These are phyloP conservation scores for Musa balbisiana DNA, from an alignment of 202 grass and related monocot species.

Conservation along the genomic window DNA sequence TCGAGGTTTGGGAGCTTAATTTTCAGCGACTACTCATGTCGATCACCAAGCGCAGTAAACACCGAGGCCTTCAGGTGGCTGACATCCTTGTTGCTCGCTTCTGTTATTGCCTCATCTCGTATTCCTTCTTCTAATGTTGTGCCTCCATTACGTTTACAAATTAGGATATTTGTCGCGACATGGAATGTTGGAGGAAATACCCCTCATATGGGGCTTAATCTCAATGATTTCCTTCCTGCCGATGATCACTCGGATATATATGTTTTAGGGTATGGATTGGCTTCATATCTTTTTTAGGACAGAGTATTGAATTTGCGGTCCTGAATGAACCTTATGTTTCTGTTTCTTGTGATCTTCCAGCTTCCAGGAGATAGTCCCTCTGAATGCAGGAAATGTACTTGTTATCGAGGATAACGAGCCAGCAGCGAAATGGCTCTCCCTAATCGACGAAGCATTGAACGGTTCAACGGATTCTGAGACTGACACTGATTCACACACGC, in stretches of 20 bases:
- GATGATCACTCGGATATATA: constrained; percentile 92
- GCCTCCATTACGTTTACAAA: constrained; percentile 24
- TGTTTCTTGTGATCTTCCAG: constrained; percentile 37
- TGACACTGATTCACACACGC: constrained; percentile 38
- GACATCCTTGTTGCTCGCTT: constrained; percentile 18
- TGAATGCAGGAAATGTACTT: constrained; percentile 98
- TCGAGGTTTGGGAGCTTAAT: constrained; percentile 31
- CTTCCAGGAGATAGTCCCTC: constrained; percentile 99
- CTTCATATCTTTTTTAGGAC: background rate
- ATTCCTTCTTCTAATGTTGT: background rate
- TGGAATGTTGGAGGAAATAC: constrained; percentile 96
- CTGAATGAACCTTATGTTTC: background rate
- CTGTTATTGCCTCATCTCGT: background rate
- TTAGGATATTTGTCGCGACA: constrained; percentile 93
- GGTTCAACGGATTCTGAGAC: constrained; percentile 31
- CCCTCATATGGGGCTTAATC: constrained; percentile 54
- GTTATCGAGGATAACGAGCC: constrained; percentile 94
- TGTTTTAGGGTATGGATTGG: constrained; percentile 70
- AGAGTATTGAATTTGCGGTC: constrained; percentile 3
- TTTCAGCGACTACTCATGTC: constrained; percentile 46
- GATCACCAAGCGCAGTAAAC: constrained; percentile 43
- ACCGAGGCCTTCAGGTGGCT: constrained; percentile 62
- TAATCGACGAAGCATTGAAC: constrained; percentile 73
- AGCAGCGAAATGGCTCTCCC: constrained; percentile 81
- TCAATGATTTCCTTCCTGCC: constrained; percentile 83